Base-by-base conservation (phyloP, 148 eudicot species). In the Diospyros lotus region DNA sequence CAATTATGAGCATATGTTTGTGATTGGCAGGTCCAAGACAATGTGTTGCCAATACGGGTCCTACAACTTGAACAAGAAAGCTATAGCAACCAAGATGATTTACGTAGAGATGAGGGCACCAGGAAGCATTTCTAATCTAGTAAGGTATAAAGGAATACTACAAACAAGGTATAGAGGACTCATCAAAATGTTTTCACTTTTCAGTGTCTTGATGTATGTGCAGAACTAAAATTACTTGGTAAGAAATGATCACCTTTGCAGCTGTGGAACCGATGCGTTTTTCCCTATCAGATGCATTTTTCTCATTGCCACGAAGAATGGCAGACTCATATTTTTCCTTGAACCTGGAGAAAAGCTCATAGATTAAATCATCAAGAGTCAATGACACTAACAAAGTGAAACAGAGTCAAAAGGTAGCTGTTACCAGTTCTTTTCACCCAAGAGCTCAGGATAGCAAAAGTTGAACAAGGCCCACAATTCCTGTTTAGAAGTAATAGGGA, bases 381-480 rank as follows among this genome's bases (percentile, higher is more conserved):
- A 71, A 73, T 12, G 66, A 61, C 51, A 13, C 9, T 58, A 66
- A 11, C 18, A 50, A 74, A 38, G 66, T 14, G 12, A 59, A 14
- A 61, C 44, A 28, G 28, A 61, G 44, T 11, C 56, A 46, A 63
- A 71, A 41, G 68, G 5, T 7, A 13, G 15, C 51, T 62, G 62
- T 75, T 89, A 95, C 99, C 86, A 81, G 62, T 93, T 90, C 77
- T 92, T 89, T 84, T 95, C 98, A 54, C 99, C 99, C 69, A 95
- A 75, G 70, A 95, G 82, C 83, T 89, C 93, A 65, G 98, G 99
- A 78, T 97, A 93, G 73, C 93, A 93, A 77, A 95, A 95, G 79
- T 85, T 84, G 75, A 95, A 95, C 81, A 95, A 87, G 38, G 99
- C 99, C 99, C 99, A 95, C 53, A 95, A 80, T 84, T 93, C 98